These are phyloP conservation scores for Phytophthora meadii DNA, from an alignment of 352 stramenopile genomes.

Conservation along the genomic window DNA sequence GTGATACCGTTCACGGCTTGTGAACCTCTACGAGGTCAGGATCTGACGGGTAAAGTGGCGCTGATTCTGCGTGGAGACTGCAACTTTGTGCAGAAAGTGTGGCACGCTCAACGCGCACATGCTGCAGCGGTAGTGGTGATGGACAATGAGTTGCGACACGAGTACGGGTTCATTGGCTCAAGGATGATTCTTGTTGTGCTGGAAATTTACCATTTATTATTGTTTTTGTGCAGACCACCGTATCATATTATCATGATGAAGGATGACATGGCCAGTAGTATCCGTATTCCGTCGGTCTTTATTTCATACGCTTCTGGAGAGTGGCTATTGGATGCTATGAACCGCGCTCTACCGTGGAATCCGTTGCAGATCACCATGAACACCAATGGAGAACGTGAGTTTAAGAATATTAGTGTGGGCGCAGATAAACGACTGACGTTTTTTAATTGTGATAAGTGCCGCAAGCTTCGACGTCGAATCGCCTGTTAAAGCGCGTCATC, in stretches of 20 bases:
- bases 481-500: slow-evolving; percentile 70
- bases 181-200: not conserved
- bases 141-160: slow-evolving; percentile 61
- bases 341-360: slow-evolving; percentile 54
- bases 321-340: slow-evolving; percentile 52
- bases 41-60: slow-evolving; percentile 71
- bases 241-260: slow-evolving; percentile 90
- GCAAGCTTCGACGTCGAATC: slow-evolving; percentile 60
- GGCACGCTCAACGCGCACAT: slow-evolving; percentile 65
- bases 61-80: slow-evolving; percentile 80
- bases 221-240: slow-evolving; percentile 48
- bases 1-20: slow-evolving; percentile 70
- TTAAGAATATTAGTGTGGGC: not conserved
- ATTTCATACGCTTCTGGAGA: slow-evolving; percentile 73
- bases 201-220: not conserved
- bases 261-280: slow-evolving; percentile 68
- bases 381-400: slow-evolving; percentile 65
- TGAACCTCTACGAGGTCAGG: slow-evolving; percentile 51
- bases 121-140: slow-evolving; percentile 79
- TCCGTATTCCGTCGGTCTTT: slow-evolving; percentile 79
- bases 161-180: slow-evolving; percentile 42
- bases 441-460: slow-evolving; percentile 44
- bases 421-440: not conserved
- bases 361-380: slow-evolving; percentile 68
- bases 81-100: slow-evolving; percentile 66